Base-by-base conservation (phyloP, 163 green algal species). In the Chloromonas sp. region DNA sequence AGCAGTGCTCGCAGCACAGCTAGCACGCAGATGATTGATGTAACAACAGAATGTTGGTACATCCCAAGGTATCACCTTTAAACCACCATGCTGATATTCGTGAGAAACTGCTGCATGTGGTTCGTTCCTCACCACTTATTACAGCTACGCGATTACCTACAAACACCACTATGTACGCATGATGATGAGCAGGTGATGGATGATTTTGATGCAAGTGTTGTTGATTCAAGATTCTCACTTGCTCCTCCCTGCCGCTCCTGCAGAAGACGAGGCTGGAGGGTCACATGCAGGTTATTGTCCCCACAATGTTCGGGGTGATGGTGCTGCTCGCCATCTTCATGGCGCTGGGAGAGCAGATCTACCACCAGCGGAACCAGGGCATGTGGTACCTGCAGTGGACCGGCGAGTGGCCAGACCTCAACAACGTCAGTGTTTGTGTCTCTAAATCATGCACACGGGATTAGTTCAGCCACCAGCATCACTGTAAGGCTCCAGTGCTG, bases 261-360 rank as follows among this genome's bases (percentile, higher is more conserved):
- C 86, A 91, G 87, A 84, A 94, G 3, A 95, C 92, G 0, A 89
- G 93, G 87, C 85, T 95, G 60, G 92, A 95, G 88, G 90, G 88
- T 13, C 81, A 95, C 86, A 96, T 96, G 89, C 96, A 97, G 82
- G 76, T 95, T 14, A 89, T 97, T 83, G 92, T 96, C 71, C 0
- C 58, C 0, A 71, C 61, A 84, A 90, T 90, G 84, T 84, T 87
- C 58, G 57, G 77, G 57, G 85, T 86, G 36, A n/a, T 84, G 58
- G 8, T 82, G 1, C 71, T 88, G n/a, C 83, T 88, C 61, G 77
- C 84, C 15, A 76, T 59, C 82, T 70, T 84, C 14, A 70, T 85
- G 14, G 76, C 74, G 62, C 77, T 15, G 57, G 85, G 86, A 2
- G 82, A 87, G 58, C 59, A 85, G 70, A 80, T 88, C 36, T 91